These are phyloP conservation scores for Rubia peregrina DNA, from an alignment of 305 asterid genomes.

Conservation along the genomic window DNA sequence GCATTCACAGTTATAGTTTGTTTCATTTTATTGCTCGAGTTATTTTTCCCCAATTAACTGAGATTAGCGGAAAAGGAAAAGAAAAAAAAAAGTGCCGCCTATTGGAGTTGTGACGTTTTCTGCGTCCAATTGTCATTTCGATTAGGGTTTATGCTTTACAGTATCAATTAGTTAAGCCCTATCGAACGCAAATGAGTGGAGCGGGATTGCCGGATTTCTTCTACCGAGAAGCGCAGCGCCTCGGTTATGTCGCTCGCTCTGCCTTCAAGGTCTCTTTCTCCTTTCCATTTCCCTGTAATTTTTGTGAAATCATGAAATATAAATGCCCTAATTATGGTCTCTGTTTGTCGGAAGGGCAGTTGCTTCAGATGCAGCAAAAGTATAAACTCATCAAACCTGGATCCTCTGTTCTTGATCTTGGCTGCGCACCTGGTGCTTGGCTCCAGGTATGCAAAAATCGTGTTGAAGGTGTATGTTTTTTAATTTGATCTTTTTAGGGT, in stretches of 20 bases:
- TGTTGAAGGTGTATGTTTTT: not conserved
- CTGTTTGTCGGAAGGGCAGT: constrained; percentile 33
- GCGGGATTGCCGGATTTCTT: constrained; percentile 73
- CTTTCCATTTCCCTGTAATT: not conserved
- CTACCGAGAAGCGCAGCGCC: constrained; percentile 92
- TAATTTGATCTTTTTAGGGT: not conserved
- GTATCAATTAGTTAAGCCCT: not conserved
- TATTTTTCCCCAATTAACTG: not conserved
- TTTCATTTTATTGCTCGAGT: not conserved
- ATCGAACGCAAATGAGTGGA: constrained; percentile 27
- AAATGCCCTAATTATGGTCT: not conserved
- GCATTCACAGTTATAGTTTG: no score
- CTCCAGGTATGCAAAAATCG: constrained; percentile 53
- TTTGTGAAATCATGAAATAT: not conserved
- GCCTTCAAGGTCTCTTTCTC: constrained; percentile 75
- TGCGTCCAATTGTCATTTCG: not conserved
- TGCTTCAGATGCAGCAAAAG: constrained; percentile 83
- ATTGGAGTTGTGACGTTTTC: not conserved
- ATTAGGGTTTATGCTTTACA: not conserved
- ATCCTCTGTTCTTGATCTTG: constrained; percentile 81
- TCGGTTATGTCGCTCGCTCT: constrained; percentile 92
- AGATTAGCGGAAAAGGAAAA: not conserved
- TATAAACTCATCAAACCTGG: constrained; percentile 62
- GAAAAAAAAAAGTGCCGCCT: not conserved
- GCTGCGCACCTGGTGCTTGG: constrained; percentile 99